A percentile compares a stretch with the other conserved stretches of the same genome.
Evolutionary conservation across 2,329 filamentous ascomycete genomes (phyloP).

Genomic region (Cadophora luteo-olivacea): DNA sequence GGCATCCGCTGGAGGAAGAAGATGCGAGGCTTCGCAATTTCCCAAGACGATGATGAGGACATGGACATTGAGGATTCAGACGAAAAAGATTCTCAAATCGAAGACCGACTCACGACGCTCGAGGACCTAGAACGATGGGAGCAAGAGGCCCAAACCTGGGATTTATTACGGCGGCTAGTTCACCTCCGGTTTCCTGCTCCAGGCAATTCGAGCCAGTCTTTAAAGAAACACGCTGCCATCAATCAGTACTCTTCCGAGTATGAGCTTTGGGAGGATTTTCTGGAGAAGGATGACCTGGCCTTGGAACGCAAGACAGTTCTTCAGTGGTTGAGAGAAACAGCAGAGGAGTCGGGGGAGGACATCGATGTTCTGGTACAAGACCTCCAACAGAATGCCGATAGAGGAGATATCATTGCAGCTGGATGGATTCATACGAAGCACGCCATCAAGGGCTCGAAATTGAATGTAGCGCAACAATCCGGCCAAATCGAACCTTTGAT

Average conservation of each 20-base stretch:
- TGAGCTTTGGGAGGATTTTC: slow-evolving; percentile 75
- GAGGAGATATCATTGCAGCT: slow-evolving; percentile 82
- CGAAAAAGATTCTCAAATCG: slow-evolving; percentile 48
- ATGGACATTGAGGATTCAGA: slow-evolving; percentile 59
- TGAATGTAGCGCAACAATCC: slow-evolving; percentile 53
- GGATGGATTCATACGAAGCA: slow-evolving; percentile 93
- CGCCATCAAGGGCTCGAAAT: slow-evolving; percentile 82
- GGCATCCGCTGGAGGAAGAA: slow-evolving; percentile 46
- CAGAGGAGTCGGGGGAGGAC: slow-evolving; percentile 69
- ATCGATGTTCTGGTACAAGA: slow-evolving; percentile 80
- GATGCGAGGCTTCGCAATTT: slow-evolving; percentile 42
- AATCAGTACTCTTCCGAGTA: slow-evolving; percentile 64
- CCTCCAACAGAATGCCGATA: slow-evolving; percentile 76
- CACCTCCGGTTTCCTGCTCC: slow-evolving; percentile 66
- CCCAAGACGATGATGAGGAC: slow-evolving; percentile 39
- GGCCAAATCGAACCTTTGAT: slow-evolving; percentile 70
- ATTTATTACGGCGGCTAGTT: slow-evolving; percentile 71
- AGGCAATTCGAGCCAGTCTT: slow-evolving; percentile 36
- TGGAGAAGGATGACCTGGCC: slow-evolving; percentile 74
- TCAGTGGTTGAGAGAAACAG: slow-evolving; percentile 84
- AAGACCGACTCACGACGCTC: slow-evolving; percentile 45
- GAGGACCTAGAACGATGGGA: slow-evolving; percentile 71
- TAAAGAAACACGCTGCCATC: slow-evolving; percentile 38
- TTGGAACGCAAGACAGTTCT: slow-evolving; percentile 81
- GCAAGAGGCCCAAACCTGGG: slow-evolving; percentile 89